Conservation (phyloP, 2,329 filamentous ascomycete species). For the Beauveria bassiana region DNA sequence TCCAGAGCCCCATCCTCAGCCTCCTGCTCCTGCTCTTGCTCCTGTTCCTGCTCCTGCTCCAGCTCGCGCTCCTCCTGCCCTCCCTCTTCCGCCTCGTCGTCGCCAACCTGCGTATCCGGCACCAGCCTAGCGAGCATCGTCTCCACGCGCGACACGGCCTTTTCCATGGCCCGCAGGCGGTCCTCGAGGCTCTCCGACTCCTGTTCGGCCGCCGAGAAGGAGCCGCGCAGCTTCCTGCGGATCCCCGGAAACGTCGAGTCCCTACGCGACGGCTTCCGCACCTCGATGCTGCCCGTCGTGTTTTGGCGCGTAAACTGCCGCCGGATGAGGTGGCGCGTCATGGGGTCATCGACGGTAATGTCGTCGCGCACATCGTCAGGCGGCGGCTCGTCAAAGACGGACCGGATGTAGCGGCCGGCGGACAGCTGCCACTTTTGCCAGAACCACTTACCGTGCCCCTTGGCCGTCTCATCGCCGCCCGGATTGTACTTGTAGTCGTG, state of each 20-base stretch:
- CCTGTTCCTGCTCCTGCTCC: constrained; percentile 21
- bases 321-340: constrained; percentile 50
- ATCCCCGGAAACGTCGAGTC: constrained; percentile 52
- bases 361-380: constrained; percentile 52
- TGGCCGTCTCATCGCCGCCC: background rate
- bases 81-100: constrained; percentile 21
- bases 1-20: constrained; percentile 18
- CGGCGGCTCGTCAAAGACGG: constrained; percentile 65
- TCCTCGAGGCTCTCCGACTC: constrained; percentile 36
- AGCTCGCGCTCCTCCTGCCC: constrained; percentile 20
- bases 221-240: constrained; percentile 37
- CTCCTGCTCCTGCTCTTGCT: constrained; percentile 22
- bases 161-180: constrained; percentile 43
- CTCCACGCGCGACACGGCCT: constrained; percentile 40
- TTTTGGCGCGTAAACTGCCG: constrained; percentile 45
- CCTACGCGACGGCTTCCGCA: constrained; percentile 34
- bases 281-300: constrained; percentile 22
- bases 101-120: constrained; percentile 16
- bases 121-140: constrained; percentile 35
- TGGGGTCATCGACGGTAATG: constrained; percentile 51
- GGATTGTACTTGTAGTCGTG: constrained; percentile 13
- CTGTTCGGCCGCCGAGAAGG: constrained; percentile 36
- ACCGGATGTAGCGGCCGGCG: constrained; percentile 62
- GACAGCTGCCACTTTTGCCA: constrained; percentile 64
- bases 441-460: constrained; percentile 36